Base-by-base conservation (phyloP, 2,329 filamentous ascomycete species). In the Mycosphaerella sp. region DNA sequence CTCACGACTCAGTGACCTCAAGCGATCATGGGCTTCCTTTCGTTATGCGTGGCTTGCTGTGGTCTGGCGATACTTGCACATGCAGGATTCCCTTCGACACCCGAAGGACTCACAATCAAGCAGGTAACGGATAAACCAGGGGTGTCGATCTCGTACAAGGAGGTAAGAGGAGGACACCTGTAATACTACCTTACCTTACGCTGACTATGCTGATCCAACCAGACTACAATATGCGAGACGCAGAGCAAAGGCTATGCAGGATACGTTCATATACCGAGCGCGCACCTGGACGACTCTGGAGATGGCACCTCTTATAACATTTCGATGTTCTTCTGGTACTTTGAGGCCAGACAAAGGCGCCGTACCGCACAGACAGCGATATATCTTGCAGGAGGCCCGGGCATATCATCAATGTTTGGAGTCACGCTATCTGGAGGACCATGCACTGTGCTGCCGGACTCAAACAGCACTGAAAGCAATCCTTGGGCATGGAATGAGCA, bases 261-360 rank as follows among this genome's bases (percentile, higher is more conserved):
- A 34, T 81, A 79, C 54, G 73, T 80, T n/a, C 71, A 79, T 61
- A 67, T 81, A 3, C 76, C 76, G 1, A 69, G 72, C 3, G 66
- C 69, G 18, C 66, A 67, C 13, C 43, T 62, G 7, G 18, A 42
- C 14, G 59, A 57, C 25, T 30, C 54, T 6, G 51, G 56, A 41
- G 45, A 44, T 3, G 39, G 25, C 12, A 50, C 53, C 9, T 49
- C 53, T 6, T 66, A 64, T 55, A 61, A 61, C 44, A 56, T 60
- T 4, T 61, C 58, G 59, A 83, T 78, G 42, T 84, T 82, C 66
- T 85, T 84, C 68, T 82, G 79, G 79, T 84, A 82, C 61, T 78
- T 84, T 59, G 79, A 82, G 59, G 72, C 80, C 5, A 71, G 78
- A 7, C 70, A 77, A 4, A 69, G 74, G 58, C 71, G 79, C 1